Base-by-base conservation (phyloP, 805 yeast genomes). In the Clavispora vitiphila region DNA sequence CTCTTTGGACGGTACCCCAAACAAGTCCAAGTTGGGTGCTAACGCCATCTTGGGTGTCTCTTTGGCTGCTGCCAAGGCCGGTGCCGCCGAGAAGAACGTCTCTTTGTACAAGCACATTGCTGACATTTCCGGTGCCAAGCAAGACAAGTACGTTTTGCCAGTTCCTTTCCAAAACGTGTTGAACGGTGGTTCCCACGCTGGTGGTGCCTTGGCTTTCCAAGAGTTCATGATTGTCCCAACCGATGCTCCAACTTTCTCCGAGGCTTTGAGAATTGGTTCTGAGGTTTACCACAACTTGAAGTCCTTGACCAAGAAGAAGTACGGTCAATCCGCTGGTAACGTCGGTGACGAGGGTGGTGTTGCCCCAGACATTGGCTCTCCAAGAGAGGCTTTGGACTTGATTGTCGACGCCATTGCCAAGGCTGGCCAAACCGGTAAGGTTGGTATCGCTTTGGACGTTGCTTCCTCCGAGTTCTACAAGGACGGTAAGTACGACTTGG, bases 271-370 rank as follows among this genome's bases (percentile, higher is more conserved):
- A 80, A 86, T 87, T 55, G 98, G 98, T 70, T 71, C 96, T 50
- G 99, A 91, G 80, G 96, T 90, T 59, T 91, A 91, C 93, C 98
- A 91, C 83, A 77, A 79, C 76, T 82, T 91, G 72, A 93, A 93
- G 80, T 72, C 90, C 54, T 76, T 86, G 62, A 84, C 98, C 71
- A 86, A 87, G 82, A 83, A 87, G 83, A 78, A 76, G 71, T 93
- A 91, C 84, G 99, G 99, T 68, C 84, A 87, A 66, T 83, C 95
- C 51, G 99, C 99, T 63, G 98, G 96, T 76, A 91, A 91, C 78
- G 99, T 91, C 68, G 99, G 99, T 82, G 99, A 91, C 74, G 99
- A 91, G 81, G 99, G 99, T 85, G 99, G 99, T 83, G 96, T 91
- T 78, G 99, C 99, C 62, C 99, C 99, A 73, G 87, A 89, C 73